phyloP scores from a whole-genome alignment of 768 basidiomycete species.

The Boletus reticulatus region DNA sequence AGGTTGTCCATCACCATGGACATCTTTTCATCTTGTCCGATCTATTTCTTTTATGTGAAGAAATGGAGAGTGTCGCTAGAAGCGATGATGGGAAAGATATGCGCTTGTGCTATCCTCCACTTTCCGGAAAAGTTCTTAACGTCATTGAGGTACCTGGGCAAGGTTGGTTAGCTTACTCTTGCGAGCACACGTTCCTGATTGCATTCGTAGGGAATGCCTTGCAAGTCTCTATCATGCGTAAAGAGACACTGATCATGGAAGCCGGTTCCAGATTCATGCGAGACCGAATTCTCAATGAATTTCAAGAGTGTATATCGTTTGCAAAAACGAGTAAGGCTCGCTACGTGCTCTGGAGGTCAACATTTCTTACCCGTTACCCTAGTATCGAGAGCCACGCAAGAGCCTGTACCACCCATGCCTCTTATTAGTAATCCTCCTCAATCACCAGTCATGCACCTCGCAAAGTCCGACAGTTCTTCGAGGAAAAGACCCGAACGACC shows the following conservation, averaged over 20 bases:
- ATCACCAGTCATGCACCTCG: constrained; percentile 11
- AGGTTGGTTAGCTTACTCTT: constrained; percentile 41
- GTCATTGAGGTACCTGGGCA: constrained; percentile 59
- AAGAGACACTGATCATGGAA: constrained; percentile 75
- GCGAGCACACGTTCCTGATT: constrained; percentile 10
- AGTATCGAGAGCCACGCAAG: constrained; percentile 61
- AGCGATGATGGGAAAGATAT: constrained; percentile 70
- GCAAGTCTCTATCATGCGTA: constrained; percentile 80
- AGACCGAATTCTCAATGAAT: constrained; percentile 63
- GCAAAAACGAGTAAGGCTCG: constrained; percentile 60
- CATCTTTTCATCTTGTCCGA: constrained; percentile 91
- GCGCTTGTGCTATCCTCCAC: constrained; percentile 92
- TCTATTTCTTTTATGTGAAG: constrained; percentile 87
- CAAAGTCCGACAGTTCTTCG: not conserved
- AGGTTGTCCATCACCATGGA: constrained; percentile 72
- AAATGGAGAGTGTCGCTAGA: constrained; percentile 61
- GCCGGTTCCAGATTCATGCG: constrained; percentile 55
- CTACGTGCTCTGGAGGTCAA: not conserved
- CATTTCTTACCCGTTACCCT: constrained; percentile 4
- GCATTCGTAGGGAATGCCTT: constrained; percentile 61
- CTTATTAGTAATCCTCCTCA: constrained; percentile 37
- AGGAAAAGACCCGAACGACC: constrained; percentile 23
- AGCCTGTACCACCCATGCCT: constrained; percentile 68
- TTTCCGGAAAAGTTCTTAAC: constrained; percentile 89
- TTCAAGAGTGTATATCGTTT: constrained; percentile 84